phyloP scores from a whole-genome alignment of 805 yeast species.

The Sugiyamaella marilandica region DNA sequence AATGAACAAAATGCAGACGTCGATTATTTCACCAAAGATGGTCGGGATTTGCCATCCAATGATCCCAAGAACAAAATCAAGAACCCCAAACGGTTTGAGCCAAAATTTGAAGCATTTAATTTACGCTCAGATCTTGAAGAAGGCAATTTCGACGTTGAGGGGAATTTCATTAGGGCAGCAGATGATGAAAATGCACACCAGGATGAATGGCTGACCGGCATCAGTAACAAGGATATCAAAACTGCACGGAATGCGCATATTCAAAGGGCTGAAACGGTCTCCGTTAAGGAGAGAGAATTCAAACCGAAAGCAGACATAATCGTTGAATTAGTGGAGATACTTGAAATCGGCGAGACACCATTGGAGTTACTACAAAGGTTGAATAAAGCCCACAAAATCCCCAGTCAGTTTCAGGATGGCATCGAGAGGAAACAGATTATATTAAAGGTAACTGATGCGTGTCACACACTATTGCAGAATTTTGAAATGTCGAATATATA shows the following conservation, averaged over 20 bases:
- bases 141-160: constrained; percentile 58
- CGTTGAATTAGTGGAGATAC: constrained; percentile 36
- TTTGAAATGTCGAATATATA: constrained; percentile 42
- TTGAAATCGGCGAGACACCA: constrained; percentile 59
- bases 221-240: constrained; percentile 35
- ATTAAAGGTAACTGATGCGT: constrained; percentile 42
- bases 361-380: constrained; percentile 49
- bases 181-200: constrained; percentile 35
- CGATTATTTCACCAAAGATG: constrained; percentile 19
- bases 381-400: constrained; percentile 21
- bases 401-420: too few relatives aligned
- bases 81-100: constrained; percentile 19
- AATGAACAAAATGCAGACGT: constrained; percentile 20
- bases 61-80: constrained; percentile 5
- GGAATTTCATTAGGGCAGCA: constrained; percentile 48
- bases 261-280: constrained; percentile 22
- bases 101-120: constrained; percentile 60
- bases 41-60: constrained; percentile 8
- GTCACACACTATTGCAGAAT: constrained; percentile 43
- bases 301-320: constrained; percentile 9
- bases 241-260: constrained; percentile 36
- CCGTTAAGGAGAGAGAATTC: constrained; percentile 11
- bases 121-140: constrained; percentile 51
- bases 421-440: constrained; percentile 27
- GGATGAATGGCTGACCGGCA: constrained; percentile 39